These are phyloP conservation scores for Termitomyces titanicus DNA, from an alignment of 768 basidiomycete genomes.

Conservation along the genomic window DNA sequence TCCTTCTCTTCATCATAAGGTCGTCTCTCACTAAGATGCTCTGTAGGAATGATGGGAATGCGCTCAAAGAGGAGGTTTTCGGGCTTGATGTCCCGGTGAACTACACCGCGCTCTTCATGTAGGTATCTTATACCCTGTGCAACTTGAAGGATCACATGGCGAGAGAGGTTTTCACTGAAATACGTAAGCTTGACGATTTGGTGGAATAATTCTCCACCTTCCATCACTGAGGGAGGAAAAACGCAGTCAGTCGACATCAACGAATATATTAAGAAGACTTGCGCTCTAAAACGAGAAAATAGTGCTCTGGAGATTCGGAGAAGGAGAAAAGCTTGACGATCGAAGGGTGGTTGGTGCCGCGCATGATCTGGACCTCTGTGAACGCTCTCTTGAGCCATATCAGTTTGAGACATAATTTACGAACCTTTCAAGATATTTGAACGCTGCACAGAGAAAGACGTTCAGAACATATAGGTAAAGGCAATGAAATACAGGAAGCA, in stretches of 20 bases:
- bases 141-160: constrained; percentile 96
- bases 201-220: constrained; percentile 97
- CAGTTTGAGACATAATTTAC: constrained; percentile 10
- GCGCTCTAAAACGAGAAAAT: constrained; percentile 93
- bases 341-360: constrained; percentile 86
- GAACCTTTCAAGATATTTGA: constrained; percentile 94
- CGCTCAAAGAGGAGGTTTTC: constrained; percentile 94
- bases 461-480: constrained; percentile 26
- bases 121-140: constrained; percentile 92
- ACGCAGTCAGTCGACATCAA: neutral
- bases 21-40: constrained; percentile 55
- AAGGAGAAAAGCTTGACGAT: constrained; percentile 92
- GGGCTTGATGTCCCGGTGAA: constrained; percentile 99
- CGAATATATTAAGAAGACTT: constrained; percentile 27
- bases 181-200: constrained; percentile 99
- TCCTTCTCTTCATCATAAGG: constrained; percentile 98
- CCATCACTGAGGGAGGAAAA: constrained; percentile 68
- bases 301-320: constrained; percentile 89
- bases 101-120: constrained; percentile 96
- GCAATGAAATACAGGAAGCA: constrained; percentile 17
- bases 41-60: constrained; percentile 89
- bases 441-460: constrained; percentile 52
- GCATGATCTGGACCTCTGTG: constrained; percentile 98
- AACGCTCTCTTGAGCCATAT: constrained; percentile 3
- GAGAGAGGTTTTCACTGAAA: constrained; percentile 95